Evolutionary conservation across 768 basidiomycete species (phyloP), one percentile per base, ranked within the genome.

Genomic region (Pulveroboletus sp.): DNA sequence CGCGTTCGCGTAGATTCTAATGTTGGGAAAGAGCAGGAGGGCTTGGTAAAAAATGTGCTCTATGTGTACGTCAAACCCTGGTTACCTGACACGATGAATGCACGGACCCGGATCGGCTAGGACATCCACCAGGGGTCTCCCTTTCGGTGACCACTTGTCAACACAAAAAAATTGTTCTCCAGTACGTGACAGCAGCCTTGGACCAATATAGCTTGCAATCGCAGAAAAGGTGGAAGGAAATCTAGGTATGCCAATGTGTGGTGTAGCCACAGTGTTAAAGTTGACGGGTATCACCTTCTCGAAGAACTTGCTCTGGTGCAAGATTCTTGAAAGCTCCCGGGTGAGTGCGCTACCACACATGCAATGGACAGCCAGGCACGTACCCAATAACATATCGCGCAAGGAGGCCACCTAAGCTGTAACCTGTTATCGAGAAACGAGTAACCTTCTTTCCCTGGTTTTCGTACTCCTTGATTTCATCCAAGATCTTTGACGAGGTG

Each of bases 181-280:
- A 0, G 91, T 90, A 45, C 91, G 72, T 6, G 86, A 86, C 24
- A 94, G 69, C 13, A 92, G 68, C 45, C 72, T 80, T 0, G 87
- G 80, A 0, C 87, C 92, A 10, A 94, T 60, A 17, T 65, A 71
- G 2, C 75, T 72, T 11, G 74, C 59, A 0, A 89, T 40, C 1
- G 70, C 68, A 1, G 85, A 86, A 35, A 84, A 61, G 29, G 85
- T 66, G 3, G 82, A 80, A 23, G 77, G 74, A 52, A 85, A 84
- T 58, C 72, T 71, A 5, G 81, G 82, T 7, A 91, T 75, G 13
- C 92, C 92, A 34, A 92, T 73, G 52, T 90, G 85, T 2, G 92
- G 92, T 0, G 91, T 90, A 34, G 91, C 88, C 42, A 94, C 69
- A 0, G 91, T 90, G 45, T 80, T 81, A 65, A 94, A 94, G 64